Evolutionary conservation across 305 asterid genomes (phyloP).

Genomic region (Rubia peregrina): DNA sequence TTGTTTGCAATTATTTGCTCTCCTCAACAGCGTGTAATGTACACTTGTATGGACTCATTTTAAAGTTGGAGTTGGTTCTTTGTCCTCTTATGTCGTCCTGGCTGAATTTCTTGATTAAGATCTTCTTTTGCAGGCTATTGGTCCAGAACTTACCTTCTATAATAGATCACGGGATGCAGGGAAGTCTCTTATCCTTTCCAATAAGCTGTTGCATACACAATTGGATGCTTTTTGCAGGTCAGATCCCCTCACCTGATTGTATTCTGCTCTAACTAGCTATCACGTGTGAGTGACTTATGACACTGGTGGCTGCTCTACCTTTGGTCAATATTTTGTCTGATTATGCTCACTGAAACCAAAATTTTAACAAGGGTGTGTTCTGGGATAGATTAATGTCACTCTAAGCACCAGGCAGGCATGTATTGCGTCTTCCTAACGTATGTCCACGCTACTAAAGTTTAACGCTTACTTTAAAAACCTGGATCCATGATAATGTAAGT

Average conservation of each 20-base stretch:
- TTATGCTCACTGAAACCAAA: not conserved
- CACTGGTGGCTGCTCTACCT: not conserved
- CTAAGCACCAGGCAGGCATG: not conserved
- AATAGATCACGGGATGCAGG: slow-evolving; percentile 60
- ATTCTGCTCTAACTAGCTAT: slow-evolving; percentile 10
- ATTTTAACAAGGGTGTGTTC: not conserved
- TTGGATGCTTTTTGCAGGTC: slow-evolving; percentile 93
- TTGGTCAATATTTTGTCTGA: not conserved
- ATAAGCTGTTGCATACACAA: slow-evolving; percentile 85
- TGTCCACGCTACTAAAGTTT: not conserved
- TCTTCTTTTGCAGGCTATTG: slow-evolving; percentile 57
- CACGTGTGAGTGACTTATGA: not conserved
- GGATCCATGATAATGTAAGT: not conserved
- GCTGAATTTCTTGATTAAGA: slow-evolving; percentile 8
- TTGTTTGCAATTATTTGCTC: not conserved
- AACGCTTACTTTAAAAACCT: not conserved
- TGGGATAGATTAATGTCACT: not conserved
- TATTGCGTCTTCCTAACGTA: not conserved
- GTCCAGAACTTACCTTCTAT: slow-evolving; percentile 97
- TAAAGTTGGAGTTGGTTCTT: slow-evolving; percentile 14
- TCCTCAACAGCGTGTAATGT: not conserved
- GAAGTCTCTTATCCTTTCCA: slow-evolving; percentile 42
- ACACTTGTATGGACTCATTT: slow-evolving; percentile 5
- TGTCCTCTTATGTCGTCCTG: slow-evolving; percentile 3
- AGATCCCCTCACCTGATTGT: slow-evolving; percentile 14